A percentile compares a stretch with the other conserved stretches of the same genome.
phyloP scores from a whole-genome alignment of 768 basidiomycete genomes.

The Boletellus sp. region DNA sequence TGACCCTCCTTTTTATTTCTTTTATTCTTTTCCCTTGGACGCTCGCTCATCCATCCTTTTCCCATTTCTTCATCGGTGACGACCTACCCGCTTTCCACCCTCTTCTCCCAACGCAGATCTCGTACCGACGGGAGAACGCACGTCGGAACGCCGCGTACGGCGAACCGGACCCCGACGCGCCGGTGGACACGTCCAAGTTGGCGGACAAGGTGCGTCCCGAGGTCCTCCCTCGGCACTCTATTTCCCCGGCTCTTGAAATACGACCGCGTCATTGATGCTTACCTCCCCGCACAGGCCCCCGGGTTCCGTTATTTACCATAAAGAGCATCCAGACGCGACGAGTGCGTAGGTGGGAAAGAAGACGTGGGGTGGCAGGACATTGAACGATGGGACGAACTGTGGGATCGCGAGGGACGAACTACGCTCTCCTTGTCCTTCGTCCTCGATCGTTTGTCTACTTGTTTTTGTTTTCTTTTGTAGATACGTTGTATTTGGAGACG shows the following conservation, averaged over 20 bases:
- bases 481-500: no score
- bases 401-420: no score
- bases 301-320: conserved; percentile 54
- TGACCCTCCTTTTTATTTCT: not conserved
- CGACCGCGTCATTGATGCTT: not conserved
- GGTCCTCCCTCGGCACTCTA: no score
- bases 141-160: conserved; percentile 53
- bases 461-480: no score
- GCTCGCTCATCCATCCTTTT: not conserved
- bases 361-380: no score
- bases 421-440: no score
- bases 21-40: no score
- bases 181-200: conserved; percentile 58
- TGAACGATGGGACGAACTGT: no score
- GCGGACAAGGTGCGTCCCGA: conserved; percentile 54
- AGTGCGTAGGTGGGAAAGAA: no score
- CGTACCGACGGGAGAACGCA: conserved; percentile 61
- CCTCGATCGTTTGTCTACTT: no score
- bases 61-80: not conserved
- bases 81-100: no score
- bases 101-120: conserved; percentile 38
- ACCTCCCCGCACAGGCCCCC: conserved; percentile 38
- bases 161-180: conserved; percentile 40
- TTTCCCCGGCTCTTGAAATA: no score
- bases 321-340: not conserved